Evolutionary conservation across 2,329 filamentous ascomycete species (phyloP).

Genomic region (Rhynchosporium agropyri): DNA sequence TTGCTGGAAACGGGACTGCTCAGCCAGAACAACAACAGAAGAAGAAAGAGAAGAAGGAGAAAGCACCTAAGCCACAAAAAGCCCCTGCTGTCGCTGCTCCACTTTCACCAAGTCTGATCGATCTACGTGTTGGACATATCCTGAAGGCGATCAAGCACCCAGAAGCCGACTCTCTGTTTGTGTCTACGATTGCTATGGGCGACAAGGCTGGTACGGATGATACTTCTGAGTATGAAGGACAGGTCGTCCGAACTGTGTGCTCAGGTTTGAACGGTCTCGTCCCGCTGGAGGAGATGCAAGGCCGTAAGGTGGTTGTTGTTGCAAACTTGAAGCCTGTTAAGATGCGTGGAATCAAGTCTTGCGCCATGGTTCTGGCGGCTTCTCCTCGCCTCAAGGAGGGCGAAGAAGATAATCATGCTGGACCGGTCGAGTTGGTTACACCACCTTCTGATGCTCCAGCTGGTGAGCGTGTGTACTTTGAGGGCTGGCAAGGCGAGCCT

Average conservation of each 20-base stretch:
- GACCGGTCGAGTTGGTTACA: slow-evolving; percentile 87
- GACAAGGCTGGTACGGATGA: slow-evolving; percentile 85
- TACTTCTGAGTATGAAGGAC: slow-evolving; percentile 87
- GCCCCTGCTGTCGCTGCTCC: slow-evolving; percentile 70
- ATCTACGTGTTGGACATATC: slow-evolving; percentile 95
- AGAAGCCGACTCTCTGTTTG: slow-evolving; percentile 93
- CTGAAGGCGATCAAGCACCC: slow-evolving; percentile 95
- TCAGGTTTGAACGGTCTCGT: slow-evolving; percentile 93
- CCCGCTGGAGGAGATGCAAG: slow-evolving; percentile 94
- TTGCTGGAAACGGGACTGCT: slow-evolving; percentile 32
- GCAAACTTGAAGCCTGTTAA: slow-evolving; percentile 99
- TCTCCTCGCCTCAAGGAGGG: slow-evolving; percentile 83
- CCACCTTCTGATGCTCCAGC: slow-evolving; percentile 79
- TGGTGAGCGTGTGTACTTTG: slow-evolving; percentile 88
- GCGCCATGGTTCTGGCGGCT: slow-evolving; percentile 92
- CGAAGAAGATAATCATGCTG: slow-evolving; percentile 81
- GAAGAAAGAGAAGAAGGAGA: slow-evolving; percentile 89
- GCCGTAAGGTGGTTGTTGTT: slow-evolving; percentile 90
- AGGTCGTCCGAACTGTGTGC: slow-evolving; percentile 92
- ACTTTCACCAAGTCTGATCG: slow-evolving; percentile 82
- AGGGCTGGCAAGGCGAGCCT: slow-evolving; percentile 91
- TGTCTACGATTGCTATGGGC: slow-evolving; percentile 93
- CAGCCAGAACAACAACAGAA: slow-evolving; percentile 50
- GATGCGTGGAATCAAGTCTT: slow-evolving; percentile 86
- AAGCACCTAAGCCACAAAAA: slow-evolving; percentile 75